These are phyloP conservation scores for Daldinia loculata DNA, from an alignment of 495 filamentous ascomycete species.

Conservation along the genomic window DNA sequence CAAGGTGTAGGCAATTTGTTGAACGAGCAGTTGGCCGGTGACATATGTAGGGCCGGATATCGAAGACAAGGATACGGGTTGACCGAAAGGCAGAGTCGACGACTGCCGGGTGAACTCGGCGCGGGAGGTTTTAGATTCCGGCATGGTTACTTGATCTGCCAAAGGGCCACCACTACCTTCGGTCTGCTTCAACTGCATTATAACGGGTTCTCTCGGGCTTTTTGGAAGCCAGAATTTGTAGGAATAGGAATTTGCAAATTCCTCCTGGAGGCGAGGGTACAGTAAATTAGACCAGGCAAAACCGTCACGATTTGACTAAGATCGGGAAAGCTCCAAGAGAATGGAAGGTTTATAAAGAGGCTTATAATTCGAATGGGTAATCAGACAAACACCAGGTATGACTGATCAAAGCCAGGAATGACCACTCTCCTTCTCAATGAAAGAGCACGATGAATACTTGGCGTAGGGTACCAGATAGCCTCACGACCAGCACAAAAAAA, in stretches of 20 bases:
- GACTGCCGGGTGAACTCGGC: slow-evolving; percentile 54
- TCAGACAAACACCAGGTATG: slow-evolving; percentile 14
- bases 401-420: background rate
- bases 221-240: slow-evolving; percentile 29
- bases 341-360: slow-evolving; percentile 1
- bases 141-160: slow-evolving; percentile 40
- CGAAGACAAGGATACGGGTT: slow-evolving; percentile 65
- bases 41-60: slow-evolving; percentile 90
- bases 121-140: slow-evolving; percentile 41
- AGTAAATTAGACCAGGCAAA: slow-evolving; percentile 34
- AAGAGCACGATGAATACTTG: slow-evolving; percentile 13
- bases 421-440: slow-evolving; percentile 1
- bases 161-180: slow-evolving; percentile 37
- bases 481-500: slow-evolving; percentile 28
- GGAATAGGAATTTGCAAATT: slow-evolving; percentile 34
- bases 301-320: slow-evolving; percentile 6
- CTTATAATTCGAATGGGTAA: slow-evolving; percentile 12
- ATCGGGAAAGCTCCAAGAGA: slow-evolving; percentile 11
- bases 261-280: slow-evolving; percentile 34
- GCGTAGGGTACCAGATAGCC: slow-evolving; percentile 14
- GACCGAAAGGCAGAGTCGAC: slow-evolving; percentile 69
- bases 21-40: slow-evolving; percentile 88
- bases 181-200: slow-evolving; percentile 40
- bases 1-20: slow-evolving; percentile 92
- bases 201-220: slow-evolving; percentile 22